Evolutionary conservation across 2,329 filamentous ascomycete species (phyloP).

Genomic region (Aspergillus sp.): DNA sequence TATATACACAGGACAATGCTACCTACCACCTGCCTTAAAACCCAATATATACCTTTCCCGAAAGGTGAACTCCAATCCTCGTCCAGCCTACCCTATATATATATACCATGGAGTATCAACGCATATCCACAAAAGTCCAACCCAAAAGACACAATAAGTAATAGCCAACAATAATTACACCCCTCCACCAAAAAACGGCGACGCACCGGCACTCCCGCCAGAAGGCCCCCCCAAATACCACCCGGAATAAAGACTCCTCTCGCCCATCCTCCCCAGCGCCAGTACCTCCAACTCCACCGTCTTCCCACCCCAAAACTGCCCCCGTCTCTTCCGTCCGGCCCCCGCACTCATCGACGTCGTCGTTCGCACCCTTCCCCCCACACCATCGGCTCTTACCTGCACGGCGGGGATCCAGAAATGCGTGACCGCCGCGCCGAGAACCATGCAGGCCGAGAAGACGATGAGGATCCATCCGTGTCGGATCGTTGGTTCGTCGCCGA

Average conservation of each 20-base stretch:
- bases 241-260: conserved; percentile 35
- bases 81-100: too few relatives aligned
- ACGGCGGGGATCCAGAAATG: conserved; percentile 43
- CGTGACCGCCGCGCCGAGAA: conserved; percentile 41
- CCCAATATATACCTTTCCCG: too few relatives aligned
- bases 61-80: too few relatives aligned
- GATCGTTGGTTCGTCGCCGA: conserved; percentile 31
- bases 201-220: not conserved
- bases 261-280: conserved; percentile 37
- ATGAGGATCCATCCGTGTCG: conserved; percentile 42
- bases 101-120: too few relatives aligned
- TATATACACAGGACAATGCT: too few relatives aligned
- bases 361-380: too few relatives aligned
- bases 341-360: too few relatives aligned
- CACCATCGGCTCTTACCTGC: conserved; percentile 5
- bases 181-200: not conserved
- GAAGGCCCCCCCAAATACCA: not conserved
- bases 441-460: conserved; percentile 44
- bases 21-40: too few relatives aligned
- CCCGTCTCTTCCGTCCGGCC: conserved; percentile 24
- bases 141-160: too few relatives aligned
- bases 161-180: too few relatives aligned
- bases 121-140: too few relatives aligned
- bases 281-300: conserved; percentile 41
- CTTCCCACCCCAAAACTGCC: conserved; percentile 35